Conservation (phyloP, 345 rosid species). For the Pseudoturritis turrita region DNA sequence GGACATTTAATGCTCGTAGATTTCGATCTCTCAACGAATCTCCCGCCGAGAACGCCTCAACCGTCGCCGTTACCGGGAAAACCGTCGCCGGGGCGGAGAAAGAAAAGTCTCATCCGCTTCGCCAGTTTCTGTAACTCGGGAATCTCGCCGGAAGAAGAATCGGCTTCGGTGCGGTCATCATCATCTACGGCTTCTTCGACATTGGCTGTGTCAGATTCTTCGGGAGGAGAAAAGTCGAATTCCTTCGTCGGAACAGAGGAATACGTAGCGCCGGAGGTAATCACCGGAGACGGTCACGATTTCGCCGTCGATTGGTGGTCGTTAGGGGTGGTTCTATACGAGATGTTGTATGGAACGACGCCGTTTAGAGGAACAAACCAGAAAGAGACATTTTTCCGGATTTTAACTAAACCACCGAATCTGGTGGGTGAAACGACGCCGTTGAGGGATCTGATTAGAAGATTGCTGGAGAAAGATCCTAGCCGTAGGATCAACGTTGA, state of each 20-base stretch:
- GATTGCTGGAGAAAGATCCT: slow-evolving; percentile 65
- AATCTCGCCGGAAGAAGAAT: slow-evolving; percentile 37
- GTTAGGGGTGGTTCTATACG: slow-evolving; percentile 72
- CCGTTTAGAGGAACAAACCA: slow-evolving; percentile 68
- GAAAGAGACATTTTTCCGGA: slow-evolving; percentile 65
- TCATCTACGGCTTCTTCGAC: slow-evolving; percentile 31
- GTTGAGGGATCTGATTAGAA: slow-evolving; percentile 59
- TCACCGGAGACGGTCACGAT: slow-evolving; percentile 72
- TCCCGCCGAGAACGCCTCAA: slow-evolving; percentile 38
- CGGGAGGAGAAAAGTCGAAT: slow-evolving; percentile 46
- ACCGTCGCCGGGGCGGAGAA: background rate
- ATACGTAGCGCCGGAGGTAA: slow-evolving; percentile 84
- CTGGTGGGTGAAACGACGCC: slow-evolving; percentile 68
- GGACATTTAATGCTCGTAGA: slow-evolving; percentile 95
- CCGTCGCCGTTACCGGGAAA: slow-evolving; percentile 15
- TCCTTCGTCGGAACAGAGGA: slow-evolving; percentile 96
- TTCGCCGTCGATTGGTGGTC: slow-evolving; percentile 96
- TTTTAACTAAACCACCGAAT: slow-evolving; percentile 51
- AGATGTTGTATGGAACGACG: slow-evolving; percentile 84
- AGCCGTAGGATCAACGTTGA: slow-evolving; percentile 48
- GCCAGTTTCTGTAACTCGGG: slow-evolving; percentile 35
- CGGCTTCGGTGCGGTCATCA: slow-evolving; percentile 1
- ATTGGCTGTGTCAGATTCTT: background rate
- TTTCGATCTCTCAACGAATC: slow-evolving; percentile 83
- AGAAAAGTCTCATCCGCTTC: slow-evolving; percentile 26